These are phyloP conservation scores for Rhizophagus sp. DNA, from an alignment of 192 early-diverging fungal species.

Conservation along the genomic window DNA sequence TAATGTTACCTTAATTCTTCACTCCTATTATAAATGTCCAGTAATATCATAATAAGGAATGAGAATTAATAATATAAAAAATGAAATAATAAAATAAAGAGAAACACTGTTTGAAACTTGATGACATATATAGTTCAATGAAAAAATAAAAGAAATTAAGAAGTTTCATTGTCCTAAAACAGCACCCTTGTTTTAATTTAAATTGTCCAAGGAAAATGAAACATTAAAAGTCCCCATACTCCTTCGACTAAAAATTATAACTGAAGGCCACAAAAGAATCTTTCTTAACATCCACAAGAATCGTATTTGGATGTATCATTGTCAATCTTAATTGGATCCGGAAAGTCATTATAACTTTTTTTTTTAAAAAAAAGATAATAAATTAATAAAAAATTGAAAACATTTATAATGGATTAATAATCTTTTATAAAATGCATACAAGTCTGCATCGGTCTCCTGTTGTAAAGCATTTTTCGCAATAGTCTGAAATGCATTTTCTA, in stretches of 20 bases:
- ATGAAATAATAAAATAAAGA: not conserved
- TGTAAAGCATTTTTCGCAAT: conserved; percentile 94
- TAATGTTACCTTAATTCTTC: too few species aligned
- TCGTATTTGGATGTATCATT: conserved; percentile 58
- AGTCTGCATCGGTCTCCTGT: conserved; percentile 87
- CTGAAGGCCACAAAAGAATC: not conserved
- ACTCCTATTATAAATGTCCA: too few species aligned
- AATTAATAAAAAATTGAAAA: conserved; percentile 7
- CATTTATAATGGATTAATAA: not conserved
- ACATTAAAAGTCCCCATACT: not conserved
- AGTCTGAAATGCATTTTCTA: conserved; percentile 95
- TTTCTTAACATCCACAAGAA: not conserved
- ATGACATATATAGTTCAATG: not conserved
- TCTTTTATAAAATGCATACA: conserved; percentile 49
- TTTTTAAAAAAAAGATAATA: not conserved
- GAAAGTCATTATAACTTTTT: conserved; percentile 71
- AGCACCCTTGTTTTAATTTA: not conserved
- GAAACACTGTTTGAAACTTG: not conserved
- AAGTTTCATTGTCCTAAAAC: too few species aligned
- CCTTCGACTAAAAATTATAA: not conserved
- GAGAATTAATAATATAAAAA: not conserved
- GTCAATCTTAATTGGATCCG: conserved; percentile 88
- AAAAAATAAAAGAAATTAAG: not conserved
- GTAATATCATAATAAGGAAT: not conserved
- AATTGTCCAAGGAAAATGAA: not conserved